Conservation (phyloP, 257 asterid genomes). For the Salvia rosmarinus region DNA sequence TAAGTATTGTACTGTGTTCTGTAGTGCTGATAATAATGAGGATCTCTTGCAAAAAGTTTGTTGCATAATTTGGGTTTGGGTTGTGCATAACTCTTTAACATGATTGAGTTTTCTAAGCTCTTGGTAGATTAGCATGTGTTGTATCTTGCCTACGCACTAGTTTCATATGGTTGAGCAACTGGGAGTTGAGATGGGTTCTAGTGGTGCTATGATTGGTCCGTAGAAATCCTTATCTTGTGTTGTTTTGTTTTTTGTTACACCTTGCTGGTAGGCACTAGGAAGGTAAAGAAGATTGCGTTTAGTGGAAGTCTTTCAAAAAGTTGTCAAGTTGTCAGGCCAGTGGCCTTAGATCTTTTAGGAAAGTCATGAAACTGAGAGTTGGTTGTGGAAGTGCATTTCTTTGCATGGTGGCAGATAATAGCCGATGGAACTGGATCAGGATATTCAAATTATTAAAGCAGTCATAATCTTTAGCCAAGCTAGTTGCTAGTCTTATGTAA, state of each 20-base stretch:
- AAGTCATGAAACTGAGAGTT: neutral
- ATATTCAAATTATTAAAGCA: neutral
- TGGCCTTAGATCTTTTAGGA: neutral
- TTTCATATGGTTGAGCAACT: neutral
- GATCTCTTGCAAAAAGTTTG: neutral
- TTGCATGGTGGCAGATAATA: conserved; percentile 7
- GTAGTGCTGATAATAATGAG: conserved; percentile 14
- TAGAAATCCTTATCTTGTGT: neutral
- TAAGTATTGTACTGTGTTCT: conserved; percentile 7
- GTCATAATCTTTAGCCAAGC: neutral
- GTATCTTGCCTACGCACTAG: neutral
- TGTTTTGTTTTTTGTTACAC: neutral
- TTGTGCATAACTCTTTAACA: too few species aligned
- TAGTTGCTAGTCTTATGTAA: neutral
- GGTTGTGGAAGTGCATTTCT: conserved; percentile 15
- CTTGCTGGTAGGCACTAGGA: conserved; percentile 13
- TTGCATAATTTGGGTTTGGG: neutral
- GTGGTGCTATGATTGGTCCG: neutral
- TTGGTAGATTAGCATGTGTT: neutral
- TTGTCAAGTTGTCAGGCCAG: neutral
- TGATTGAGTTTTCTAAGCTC: neutral
- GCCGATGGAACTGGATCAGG: neutral
- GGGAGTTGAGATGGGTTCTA: neutral
- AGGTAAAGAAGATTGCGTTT: neutral
- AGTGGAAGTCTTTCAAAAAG: neutral